Evolutionary conservation across 202 grass and related monocot genomes (phyloP).

Genomic region (Dendrocalamus latiflorus): DNA sequence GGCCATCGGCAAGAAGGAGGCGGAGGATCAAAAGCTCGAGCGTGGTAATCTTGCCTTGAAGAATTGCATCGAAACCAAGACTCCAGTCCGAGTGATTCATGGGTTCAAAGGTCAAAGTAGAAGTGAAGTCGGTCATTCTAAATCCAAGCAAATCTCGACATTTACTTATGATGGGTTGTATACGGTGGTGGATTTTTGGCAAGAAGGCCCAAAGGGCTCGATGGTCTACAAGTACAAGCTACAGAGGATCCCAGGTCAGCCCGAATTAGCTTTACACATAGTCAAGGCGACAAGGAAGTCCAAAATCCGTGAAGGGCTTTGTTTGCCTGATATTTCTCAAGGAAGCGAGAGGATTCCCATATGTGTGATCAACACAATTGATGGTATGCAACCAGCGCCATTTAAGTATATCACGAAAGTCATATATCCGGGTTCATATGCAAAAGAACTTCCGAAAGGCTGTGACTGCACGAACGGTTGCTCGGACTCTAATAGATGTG

Average conservation of each 20-base stretch:
- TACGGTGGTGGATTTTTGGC: constrained; percentile 47
- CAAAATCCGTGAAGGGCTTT: constrained; percentile 66
- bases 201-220: constrained; percentile 29
- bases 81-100: constrained; percentile 78
- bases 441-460: constrained; percentile 51
- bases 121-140: constrained; percentile 33
- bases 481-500: constrained; percentile 58
- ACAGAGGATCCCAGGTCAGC: constrained; percentile 64
- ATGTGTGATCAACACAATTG: constrained; percentile 68
- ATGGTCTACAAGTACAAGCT: constrained; percentile 72
- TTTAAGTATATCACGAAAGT: constrained; percentile 68
- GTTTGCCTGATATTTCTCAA: constrained; percentile 74
- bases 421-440: constrained; percentile 63
- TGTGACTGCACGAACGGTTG: constrained; percentile 71
- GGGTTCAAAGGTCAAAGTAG: constrained; percentile 59
- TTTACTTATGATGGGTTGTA: constrained; percentile 91
- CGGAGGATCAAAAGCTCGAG: constrained; percentile 76
- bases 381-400: constrained; percentile 46
- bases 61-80: constrained; percentile 66
- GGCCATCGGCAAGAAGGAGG: constrained; percentile 39
- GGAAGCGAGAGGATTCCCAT: constrained; percentile 68
- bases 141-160: constrained; percentile 47
- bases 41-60: constrained; percentile 86
- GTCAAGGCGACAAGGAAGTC: constrained; percentile 67
- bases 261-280: constrained; percentile 67